Conservation (phyloP, 2,329 filamentous ascomycete genomes). For the Trichophyton schoenleinii region DNA sequence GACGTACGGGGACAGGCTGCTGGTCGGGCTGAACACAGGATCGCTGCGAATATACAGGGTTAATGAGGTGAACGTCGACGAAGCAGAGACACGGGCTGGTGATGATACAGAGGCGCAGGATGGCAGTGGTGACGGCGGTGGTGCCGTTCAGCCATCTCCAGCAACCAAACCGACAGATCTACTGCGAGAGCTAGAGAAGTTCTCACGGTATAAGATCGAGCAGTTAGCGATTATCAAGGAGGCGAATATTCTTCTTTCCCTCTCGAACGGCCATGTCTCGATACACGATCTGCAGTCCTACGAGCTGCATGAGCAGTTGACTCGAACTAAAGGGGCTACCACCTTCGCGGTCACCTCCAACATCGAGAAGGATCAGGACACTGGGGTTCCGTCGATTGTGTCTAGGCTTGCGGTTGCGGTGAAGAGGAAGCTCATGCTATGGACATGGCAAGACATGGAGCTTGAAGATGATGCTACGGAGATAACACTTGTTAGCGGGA, state of each 20-base stretch:
- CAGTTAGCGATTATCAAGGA: conserved; percentile 95
- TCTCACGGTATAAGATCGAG: conserved; percentile 78
- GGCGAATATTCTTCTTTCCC: conserved; percentile 75
- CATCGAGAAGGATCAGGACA: conserved; percentile 77
- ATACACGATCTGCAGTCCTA: conserved; percentile 83
- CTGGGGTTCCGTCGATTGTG: conserved; percentile 83
- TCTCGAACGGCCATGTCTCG: conserved; percentile 80
- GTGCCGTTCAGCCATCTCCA: conserved; percentile 10
- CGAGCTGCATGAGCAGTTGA: conserved; percentile 63
- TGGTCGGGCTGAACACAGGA: conserved; percentile 85
- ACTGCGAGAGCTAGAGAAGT: conserved; percentile 84
- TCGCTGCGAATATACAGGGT: conserved; percentile 81
- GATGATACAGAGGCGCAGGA: conserved; percentile 18
- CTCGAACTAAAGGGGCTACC: conserved; percentile 74
- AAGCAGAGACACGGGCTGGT: conserved; percentile 17
- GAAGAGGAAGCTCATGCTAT: conserved; percentile 77
- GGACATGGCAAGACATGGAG: conserved; percentile 96
- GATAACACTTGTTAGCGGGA: conserved; percentile 65
- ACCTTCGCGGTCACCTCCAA: conserved; percentile 91
- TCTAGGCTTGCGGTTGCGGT: conserved; percentile 83
- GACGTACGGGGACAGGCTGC: conserved; percentile 79
- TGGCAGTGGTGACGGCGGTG: conserved; percentile 5
- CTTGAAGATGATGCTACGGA: conserved; percentile 58
- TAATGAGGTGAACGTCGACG: conserved; percentile 48
- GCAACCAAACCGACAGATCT: conserved; percentile 58